Conservation (phyloP, 2,329 filamentous ascomycete genomes). For the Dactylellina parvicollis region DNA sequence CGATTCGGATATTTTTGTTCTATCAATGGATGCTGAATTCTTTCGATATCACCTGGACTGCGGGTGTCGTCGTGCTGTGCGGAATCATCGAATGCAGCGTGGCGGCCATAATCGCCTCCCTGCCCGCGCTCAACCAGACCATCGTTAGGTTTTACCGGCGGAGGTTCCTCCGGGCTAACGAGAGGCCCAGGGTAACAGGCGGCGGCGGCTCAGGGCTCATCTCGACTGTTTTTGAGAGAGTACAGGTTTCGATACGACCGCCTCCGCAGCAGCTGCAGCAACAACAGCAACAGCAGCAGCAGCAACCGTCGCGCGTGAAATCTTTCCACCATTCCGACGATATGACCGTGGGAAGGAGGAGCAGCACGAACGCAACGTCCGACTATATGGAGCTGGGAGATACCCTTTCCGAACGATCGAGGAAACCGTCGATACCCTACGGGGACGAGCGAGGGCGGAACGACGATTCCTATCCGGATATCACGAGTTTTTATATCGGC, state of each 20-base stretch:
- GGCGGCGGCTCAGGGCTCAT: neutral
- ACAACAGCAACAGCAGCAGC: too few species aligned
- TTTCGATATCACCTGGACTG: slow-evolving; percentile 20
- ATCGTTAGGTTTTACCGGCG: neutral
- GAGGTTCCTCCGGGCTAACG: neutral
- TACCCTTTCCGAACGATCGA: too few species aligned
- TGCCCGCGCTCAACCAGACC: slow-evolving; percentile 15
- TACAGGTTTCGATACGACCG: too few species aligned
- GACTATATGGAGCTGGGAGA: too few species aligned
- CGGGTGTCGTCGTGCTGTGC: neutral
- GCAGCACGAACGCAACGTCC: too few species aligned
- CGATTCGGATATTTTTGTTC: slow-evolving; percentile 7
- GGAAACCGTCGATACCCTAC: neutral
- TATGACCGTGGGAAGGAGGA: too few species aligned
- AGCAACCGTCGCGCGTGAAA: too few species aligned
- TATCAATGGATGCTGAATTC: slow-evolving; percentile 6
- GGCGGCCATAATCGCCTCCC: slow-evolving; percentile 16
- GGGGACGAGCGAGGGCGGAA: neutral
- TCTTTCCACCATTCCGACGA: too few species aligned
- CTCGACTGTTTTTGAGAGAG: neutral
- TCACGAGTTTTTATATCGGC: neutral
- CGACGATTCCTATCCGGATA: neutral
- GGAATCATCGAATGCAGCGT: slow-evolving; percentile 15
- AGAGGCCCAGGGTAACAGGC: neutral
- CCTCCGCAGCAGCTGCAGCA: too few species aligned